Evolutionary conservation across 2,329 filamentous ascomycete species (phyloP).

Genomic region (Diaporthe sp.): DNA sequence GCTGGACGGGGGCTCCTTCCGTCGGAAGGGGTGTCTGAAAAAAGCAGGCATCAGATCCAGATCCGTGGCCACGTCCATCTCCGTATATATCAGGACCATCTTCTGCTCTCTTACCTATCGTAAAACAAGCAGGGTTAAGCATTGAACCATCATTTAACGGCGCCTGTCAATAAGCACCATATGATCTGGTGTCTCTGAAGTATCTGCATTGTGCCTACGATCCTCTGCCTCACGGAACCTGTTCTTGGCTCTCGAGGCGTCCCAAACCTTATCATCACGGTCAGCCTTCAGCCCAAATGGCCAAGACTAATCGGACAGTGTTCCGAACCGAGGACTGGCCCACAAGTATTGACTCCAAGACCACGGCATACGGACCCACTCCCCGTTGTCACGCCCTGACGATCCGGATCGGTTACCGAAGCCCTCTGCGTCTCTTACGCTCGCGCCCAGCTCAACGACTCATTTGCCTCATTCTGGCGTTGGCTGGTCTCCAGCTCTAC

Average conservation of each 20-base stretch:
- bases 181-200: background rate
- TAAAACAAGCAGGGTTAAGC: background rate
- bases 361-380: background rate
- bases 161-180: background rate
- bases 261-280: background rate
- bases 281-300: conserved; percentile 11
- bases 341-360: background rate
- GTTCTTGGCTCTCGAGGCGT: background rate
- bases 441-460: conserved; percentile 29
- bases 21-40: background rate
- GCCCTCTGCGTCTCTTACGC: conserved; percentile 25
- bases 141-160: background rate
- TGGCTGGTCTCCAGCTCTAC: conserved; percentile 22
- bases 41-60: background rate
- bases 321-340: background rate
- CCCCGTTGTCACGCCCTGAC: background rate
- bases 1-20: background rate
- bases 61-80: background rate
- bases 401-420: conserved; percentile 16
- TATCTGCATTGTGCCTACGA: background rate
- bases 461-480: conserved; percentile 1
- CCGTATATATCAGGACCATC: background rate
- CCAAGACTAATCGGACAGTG: conserved; percentile 13
- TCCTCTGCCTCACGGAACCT: background rate
- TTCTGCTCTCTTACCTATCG: background rate